Percentiles rank a stretch among this genome's conserved stretches.
These are phyloP conservation scores for Beauveria pseudobassiana DNA, from an alignment of 2,329 filamentous ascomycete species.

Conservation along the genomic window DNA sequence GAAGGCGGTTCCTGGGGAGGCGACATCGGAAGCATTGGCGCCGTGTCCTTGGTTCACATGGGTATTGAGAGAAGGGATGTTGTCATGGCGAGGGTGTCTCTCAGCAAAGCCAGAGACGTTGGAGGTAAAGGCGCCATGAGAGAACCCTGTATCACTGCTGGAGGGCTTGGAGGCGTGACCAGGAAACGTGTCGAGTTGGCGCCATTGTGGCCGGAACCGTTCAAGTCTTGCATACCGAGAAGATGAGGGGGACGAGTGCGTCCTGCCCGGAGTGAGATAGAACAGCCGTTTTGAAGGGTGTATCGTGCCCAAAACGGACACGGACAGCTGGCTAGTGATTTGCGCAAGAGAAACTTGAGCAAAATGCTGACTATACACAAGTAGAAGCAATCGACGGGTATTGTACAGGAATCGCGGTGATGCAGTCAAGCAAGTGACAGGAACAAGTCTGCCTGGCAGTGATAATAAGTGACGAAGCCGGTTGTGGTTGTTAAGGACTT, in stretches of 20 bases:
- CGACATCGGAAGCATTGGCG: conserved; percentile 63
- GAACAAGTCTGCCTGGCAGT: not conserved
- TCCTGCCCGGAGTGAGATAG: conserved; percentile 72
- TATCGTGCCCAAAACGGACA: conserved; percentile 49
- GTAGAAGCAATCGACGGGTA: not conserved
- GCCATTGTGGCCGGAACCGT: conserved; percentile 38
- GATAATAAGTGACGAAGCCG: not conserved
- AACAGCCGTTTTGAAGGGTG: conserved; percentile 71
- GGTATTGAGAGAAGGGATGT: conserved; percentile 91
- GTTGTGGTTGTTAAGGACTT: not conserved
- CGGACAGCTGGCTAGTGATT: conserved; percentile 18
- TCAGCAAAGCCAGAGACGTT: conserved; percentile 82
- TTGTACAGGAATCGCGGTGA: not conserved
- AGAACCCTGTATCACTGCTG: conserved; percentile 81
- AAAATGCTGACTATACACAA: not conserved
- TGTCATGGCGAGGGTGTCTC: conserved; percentile 73
- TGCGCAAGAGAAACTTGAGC: conserved; percentile 3
- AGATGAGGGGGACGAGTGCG: conserved; percentile 81
- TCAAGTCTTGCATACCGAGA: conserved; percentile 86
- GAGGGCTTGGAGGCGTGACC: conserved; percentile 74
- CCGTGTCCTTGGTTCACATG: conserved; percentile 46
- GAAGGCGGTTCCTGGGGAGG: conserved; percentile 79
- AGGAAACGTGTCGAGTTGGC: conserved; percentile 46
- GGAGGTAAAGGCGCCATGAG: conserved; percentile 83
- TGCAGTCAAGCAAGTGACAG: not conserved